Evolutionary conservation across 2,329 filamentous ascomycete species (phyloP), one percentile per base, ranked within the genome.

Genomic region (Aspergillus brasiliensis): DNA sequence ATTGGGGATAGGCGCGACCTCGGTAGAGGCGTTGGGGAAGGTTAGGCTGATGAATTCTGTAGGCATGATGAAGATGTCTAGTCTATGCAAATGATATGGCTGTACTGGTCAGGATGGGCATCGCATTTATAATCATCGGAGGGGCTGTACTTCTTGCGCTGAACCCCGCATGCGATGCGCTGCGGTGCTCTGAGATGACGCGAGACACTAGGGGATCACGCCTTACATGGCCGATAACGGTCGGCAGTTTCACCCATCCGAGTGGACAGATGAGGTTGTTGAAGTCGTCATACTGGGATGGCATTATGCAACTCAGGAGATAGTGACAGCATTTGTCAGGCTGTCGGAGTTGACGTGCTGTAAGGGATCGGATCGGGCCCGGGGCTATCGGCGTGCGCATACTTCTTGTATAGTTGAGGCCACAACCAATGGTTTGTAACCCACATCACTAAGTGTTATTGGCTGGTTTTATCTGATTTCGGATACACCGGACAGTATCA

Each of bases 31-130:
- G 67, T 85, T 87, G 47, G 84, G 81, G 60, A 84, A 85, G 1
- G 84, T 84, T 49, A 84, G 61, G 63, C 81, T 84, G 71, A 87
- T 87, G 70, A 87, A 87, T 71, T 87, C 85, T 64, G 77, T 67
- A 6, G 69, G 69, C 70, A 72, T 72, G 25, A 2, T 56, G 52
- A 37, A 15, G 25, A n/a, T 17, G 8, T 21, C 8, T 25, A 8
- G 23, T 19, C 13, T 15, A 8, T 19, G 7, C 11, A 13, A 13
- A 6, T 44, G 21, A 11, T 5, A 3, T 3, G 34, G 44, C 10
- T 3, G 7, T 7, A 42, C 10, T 25, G 11, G 8, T 17, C 4
- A 28, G 25, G 25, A 49, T 31, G n/a, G 8, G 1, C n/a, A 8
- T 17, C n/a, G 13, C 15, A 17, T 17, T 27, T 49, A 49, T 48